phyloP scores from a whole-genome alignment of 2,329 filamentous ascomycete genomes.

The Neonectria coccinea region DNA sequence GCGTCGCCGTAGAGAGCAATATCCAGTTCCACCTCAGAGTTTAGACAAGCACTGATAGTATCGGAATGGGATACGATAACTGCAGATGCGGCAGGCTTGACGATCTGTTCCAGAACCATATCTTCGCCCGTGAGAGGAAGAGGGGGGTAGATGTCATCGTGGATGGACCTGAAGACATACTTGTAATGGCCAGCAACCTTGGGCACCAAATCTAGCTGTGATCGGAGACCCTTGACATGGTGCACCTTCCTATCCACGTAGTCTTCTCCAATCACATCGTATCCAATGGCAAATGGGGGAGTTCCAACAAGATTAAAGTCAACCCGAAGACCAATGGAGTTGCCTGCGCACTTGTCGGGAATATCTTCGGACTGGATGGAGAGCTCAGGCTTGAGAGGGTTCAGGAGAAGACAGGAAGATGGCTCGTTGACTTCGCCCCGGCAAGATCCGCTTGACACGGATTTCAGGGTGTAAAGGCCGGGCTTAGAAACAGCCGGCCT shows the following conservation, averaged over 20 bases:
- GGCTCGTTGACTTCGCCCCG: constrained; percentile 91
- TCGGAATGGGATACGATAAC: constrained; percentile 69
- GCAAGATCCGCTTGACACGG: constrained; percentile 84
- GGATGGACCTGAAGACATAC: constrained; percentile 85
- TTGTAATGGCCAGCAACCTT: constrained; percentile 84
- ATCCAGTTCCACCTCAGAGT: constrained; percentile 80
- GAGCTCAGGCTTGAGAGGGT: constrained; percentile 87
- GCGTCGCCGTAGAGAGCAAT: constrained; percentile 83
- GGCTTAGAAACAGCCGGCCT: constrained; percentile 77
- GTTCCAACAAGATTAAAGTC: constrained; percentile 92
- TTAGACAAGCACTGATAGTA: constrained; percentile 79
- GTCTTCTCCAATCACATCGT: constrained; percentile 76
- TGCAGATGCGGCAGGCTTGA: constrained; percentile 91
- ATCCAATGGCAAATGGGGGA: constrained; percentile 87
- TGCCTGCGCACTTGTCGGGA: constrained; percentile 94
- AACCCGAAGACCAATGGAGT: constrained; percentile 89
- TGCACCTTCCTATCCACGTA: constrained; percentile 67
- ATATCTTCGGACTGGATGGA: constrained; percentile 82
- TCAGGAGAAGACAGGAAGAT: constrained; percentile 90
- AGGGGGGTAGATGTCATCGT: constrained; percentile 83
- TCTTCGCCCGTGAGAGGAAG: constrained; percentile 71
- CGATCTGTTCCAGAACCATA: constrained; percentile 83
- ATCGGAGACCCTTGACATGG: constrained; percentile 76
- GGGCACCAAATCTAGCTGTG: constrained; percentile 87
- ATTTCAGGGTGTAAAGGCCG: constrained; percentile 87